A percentile compares a stretch with the other conserved stretches of the same genome.
Conservation (phyloP, 306 rosid genomes). For the Cyamopsis tetragonoloba region DNA sequence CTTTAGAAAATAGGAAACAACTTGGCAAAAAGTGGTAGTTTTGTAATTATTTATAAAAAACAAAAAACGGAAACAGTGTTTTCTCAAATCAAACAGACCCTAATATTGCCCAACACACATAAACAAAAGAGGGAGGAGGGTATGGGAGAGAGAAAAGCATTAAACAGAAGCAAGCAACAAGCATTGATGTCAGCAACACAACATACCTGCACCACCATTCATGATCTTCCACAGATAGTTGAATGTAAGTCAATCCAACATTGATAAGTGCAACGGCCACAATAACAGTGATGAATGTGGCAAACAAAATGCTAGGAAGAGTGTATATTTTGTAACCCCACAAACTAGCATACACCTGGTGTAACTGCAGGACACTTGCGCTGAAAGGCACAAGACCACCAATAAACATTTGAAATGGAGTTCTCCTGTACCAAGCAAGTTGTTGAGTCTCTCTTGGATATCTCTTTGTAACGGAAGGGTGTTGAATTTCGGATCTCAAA, state of each 20-base stretch:
- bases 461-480: conserved; percentile 53
- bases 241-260: conserved; percentile 70
- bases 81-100: too few relatives aligned
- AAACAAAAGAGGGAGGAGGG: neutral
- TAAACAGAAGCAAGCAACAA: neutral
- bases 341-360: conserved; percentile 64
- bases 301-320: conserved; percentile 59
- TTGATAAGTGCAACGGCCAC: conserved; percentile 53
- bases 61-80: too few relatives aligned
- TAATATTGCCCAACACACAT: neutral
- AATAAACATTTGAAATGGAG: conserved; percentile 70
- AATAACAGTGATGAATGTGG: conserved; percentile 48
- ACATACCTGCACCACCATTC: conserved; percentile 97
- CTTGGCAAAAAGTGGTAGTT: too few relatives aligned
- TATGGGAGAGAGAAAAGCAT: neutral
- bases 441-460: conserved; percentile 60
- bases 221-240: conserved; percentile 83
- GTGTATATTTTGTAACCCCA: conserved; percentile 87
- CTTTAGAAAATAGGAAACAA: too few relatives aligned
- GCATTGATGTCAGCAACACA: conserved; percentile 16
- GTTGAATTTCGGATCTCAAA: conserved; percentile 58
- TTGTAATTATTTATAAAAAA: too few relatives aligned
- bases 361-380: conserved; percentile 61
- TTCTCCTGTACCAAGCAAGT: conserved; percentile 73
- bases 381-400: conserved; percentile 81